Evolutionary conservation across 805 yeast genomes (phyloP).

Genomic region (Wickerhamiella nectarea): DNA sequence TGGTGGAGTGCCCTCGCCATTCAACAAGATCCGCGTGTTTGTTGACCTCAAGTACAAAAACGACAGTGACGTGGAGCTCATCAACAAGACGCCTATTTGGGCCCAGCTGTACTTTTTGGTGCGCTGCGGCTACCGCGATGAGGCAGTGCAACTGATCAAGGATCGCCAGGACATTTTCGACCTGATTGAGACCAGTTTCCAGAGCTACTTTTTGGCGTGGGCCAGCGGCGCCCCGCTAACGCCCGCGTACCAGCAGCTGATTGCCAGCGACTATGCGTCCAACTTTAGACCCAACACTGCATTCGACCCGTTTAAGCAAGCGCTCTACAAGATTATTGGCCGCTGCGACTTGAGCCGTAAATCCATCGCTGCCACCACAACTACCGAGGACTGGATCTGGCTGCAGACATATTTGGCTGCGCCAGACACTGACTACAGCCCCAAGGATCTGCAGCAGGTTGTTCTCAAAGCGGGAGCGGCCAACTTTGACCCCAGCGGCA

Average conservation of each 20-base stretch:
- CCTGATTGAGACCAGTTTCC: conserved; percentile 74
- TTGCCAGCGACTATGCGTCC: conserved; percentile 71
- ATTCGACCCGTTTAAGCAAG: conserved; percentile 80
- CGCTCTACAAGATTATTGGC: conserved; percentile 85
- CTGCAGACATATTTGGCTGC: conserved; percentile 58
- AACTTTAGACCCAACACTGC: conserved; percentile 53
- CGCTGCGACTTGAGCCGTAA: conserved; percentile 57
- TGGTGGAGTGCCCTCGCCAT: conserved; percentile 58
- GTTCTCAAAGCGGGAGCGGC: conserved; percentile 59
- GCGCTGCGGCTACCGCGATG: conserved; percentile 69
- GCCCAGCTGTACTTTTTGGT: conserved; percentile 72
- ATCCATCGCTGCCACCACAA: conserved; percentile 54
- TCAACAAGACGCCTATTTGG: conserved; percentile 90
- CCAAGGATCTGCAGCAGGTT: conserved; percentile 59
- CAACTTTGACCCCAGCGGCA: conserved; percentile 37
- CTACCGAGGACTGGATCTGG: conserved; percentile 97
- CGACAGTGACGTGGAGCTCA: conserved; percentile 38
- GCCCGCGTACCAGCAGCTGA: conserved; percentile 50
- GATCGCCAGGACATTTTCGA: conserved; percentile 59
- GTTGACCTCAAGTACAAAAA: conserved; percentile 34
- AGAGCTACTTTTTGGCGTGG: conserved; percentile 61
- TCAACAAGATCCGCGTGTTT: conserved; percentile 58
- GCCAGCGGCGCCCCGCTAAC: conserved; percentile 41
- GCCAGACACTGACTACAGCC: conserved; percentile 32
- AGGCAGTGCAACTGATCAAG: conserved; percentile 57